These are phyloP conservation scores for Picea glauca DNA, from an alignment of 75 land plant genomes.

Conservation along the genomic window DNA sequence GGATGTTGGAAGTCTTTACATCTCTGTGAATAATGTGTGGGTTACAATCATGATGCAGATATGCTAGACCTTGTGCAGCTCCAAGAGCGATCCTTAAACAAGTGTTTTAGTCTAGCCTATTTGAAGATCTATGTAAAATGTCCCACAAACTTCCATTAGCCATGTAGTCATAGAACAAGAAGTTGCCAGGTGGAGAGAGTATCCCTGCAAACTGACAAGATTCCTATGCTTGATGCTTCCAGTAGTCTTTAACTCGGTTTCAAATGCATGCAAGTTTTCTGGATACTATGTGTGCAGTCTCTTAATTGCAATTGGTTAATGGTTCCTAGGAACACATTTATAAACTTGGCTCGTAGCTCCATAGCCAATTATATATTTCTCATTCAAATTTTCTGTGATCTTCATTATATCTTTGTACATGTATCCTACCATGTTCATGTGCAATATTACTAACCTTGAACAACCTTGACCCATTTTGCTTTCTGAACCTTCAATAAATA, in stretches of 20 bases:
- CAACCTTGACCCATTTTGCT: slow-evolving; percentile 34
- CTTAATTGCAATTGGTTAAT: slow-evolving; percentile 85
- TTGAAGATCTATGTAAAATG: too few species aligned
- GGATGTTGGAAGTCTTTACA: slow-evolving; percentile 81
- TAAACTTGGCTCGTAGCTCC: slow-evolving; percentile 97
- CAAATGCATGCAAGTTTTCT: slow-evolving; percentile 75
- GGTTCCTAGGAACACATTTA: slow-evolving; percentile 79
- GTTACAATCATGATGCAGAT: slow-evolving; percentile 93
- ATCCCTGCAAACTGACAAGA: slow-evolving; percentile 49
- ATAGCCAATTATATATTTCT: slow-evolving; percentile 85
- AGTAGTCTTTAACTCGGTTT: slow-evolving; percentile 79
- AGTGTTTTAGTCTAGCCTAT: slow-evolving; percentile 70
- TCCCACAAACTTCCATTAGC: slow-evolving; percentile 92
- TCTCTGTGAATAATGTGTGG: slow-evolving; percentile 89
- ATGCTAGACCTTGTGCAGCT: slow-evolving; percentile 91
- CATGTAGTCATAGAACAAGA: slow-evolving; percentile 90
- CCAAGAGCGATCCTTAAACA: slow-evolving; percentile 81
- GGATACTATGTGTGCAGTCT: slow-evolving; percentile 80
- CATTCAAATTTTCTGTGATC: slow-evolving; percentile 85
- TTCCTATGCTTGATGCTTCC: slow-evolving; percentile 90
- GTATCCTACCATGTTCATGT: slow-evolving; percentile 93
- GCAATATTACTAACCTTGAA: slow-evolving; percentile 67
- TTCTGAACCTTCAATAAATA: slow-evolving; percentile 15
- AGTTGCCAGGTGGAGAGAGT: too few species aligned
- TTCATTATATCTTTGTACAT: slow-evolving; percentile 92